Evolutionary conservation across 768 basidiomycete genomes (phyloP).

Genomic region (Tremella mesenterica): DNA sequence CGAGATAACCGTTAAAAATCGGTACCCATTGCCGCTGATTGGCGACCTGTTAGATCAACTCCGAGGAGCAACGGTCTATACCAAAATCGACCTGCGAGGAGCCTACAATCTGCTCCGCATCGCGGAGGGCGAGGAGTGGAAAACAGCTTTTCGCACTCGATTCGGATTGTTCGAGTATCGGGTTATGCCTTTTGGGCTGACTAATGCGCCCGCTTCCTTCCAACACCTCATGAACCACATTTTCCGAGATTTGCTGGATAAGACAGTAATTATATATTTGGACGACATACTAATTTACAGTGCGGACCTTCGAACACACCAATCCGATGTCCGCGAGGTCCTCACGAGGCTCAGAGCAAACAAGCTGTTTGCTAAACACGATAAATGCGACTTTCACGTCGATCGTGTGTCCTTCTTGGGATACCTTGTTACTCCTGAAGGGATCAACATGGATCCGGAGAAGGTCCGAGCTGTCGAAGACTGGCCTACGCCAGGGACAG

Average conservation of each 20-base stretch:
- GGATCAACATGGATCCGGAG: constrained; percentile 7
- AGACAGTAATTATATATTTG: constrained; percentile 13
- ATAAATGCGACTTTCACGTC: constrained; percentile 26
- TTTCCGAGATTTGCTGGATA: constrained; percentile 17
- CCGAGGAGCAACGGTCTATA: constrained; percentile 11
- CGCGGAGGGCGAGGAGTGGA: constrained; percentile 47
- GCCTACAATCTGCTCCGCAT: constrained; percentile 49
- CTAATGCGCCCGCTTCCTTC: constrained; percentile 25
- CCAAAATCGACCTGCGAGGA: constrained; percentile 44
- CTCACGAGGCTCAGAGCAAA: constrained; percentile 9
- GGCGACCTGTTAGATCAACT: constrained; percentile 19
- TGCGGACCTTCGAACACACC: constrained; percentile 9
- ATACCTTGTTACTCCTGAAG: constrained; percentile 6
- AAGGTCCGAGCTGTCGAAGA: constrained; percentile 8
- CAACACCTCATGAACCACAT: constrained; percentile 24
- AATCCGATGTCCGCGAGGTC: constrained; percentile 11
- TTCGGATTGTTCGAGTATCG: constrained; percentile 20
- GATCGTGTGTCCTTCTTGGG: constrained; percentile 22
- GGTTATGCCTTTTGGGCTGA: constrained; percentile 30
- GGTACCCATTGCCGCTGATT: constrained; percentile 27
- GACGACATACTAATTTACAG: constrained; percentile 30
- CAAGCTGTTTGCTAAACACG: constrained; percentile 14
- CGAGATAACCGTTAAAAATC: constrained; percentile 16
- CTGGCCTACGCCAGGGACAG: constrained; percentile 15
- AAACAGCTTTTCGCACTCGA: constrained; percentile 46